phyloP scores from a whole-genome alignment of 768 basidiomycete genomes.

The Dioszegia hungarica region DNA sequence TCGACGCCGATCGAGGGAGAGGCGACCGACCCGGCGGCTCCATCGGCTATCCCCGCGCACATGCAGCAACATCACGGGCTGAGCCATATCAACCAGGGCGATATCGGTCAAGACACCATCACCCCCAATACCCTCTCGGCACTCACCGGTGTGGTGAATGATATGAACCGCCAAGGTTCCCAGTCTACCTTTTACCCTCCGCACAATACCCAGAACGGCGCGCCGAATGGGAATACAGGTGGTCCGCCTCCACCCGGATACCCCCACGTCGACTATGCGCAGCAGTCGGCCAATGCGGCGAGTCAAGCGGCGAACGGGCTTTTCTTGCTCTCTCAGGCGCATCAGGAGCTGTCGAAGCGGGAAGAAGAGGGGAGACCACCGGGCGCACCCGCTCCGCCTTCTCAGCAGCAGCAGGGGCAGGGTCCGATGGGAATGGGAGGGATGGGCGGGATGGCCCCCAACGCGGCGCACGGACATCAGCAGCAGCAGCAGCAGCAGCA shows the following conservation, averaged over 20 bases:
- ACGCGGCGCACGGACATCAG: slow-evolving; percentile 1
- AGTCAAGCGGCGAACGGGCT: slow-evolving; percentile 81
- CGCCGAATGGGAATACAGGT: slow-evolving; percentile 3
- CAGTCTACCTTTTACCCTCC: background rate
- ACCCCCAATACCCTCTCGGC: slow-evolving; percentile 71
- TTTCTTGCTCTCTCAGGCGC: slow-evolving; percentile 88
- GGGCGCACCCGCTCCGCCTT: background rate
- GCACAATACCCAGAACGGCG: slow-evolving; percentile 16
- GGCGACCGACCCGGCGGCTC: slow-evolving; percentile 9
- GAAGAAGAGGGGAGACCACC: slow-evolving; percentile 59
- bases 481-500: no score
- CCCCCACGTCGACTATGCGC: slow-evolving; percentile 39
- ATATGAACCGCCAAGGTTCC: slow-evolving; percentile 39
- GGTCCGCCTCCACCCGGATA: slow-evolving; percentile 12
- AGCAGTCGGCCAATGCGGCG: slow-evolving; percentile 58
- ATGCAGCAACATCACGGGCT: slow-evolving; percentile 32
- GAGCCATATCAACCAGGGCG: slow-evolving; percentile 19
- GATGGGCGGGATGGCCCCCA: slow-evolving; percentile 6
- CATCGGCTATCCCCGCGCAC: slow-evolving; percentile 34
- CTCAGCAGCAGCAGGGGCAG: no score
- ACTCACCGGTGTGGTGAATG: slow-evolving; percentile 71
- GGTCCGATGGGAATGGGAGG: background rate
- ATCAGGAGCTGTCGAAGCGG: slow-evolving; percentile 93
- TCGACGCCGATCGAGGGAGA: slow-evolving; percentile 44
- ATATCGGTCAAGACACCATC: slow-evolving; percentile 48